Evolutionary conservation across 495 filamentous ascomycete species (phyloP), one percentile per base, ranked within the genome.

Genomic region (Wilcoxina mikolae): DNA sequence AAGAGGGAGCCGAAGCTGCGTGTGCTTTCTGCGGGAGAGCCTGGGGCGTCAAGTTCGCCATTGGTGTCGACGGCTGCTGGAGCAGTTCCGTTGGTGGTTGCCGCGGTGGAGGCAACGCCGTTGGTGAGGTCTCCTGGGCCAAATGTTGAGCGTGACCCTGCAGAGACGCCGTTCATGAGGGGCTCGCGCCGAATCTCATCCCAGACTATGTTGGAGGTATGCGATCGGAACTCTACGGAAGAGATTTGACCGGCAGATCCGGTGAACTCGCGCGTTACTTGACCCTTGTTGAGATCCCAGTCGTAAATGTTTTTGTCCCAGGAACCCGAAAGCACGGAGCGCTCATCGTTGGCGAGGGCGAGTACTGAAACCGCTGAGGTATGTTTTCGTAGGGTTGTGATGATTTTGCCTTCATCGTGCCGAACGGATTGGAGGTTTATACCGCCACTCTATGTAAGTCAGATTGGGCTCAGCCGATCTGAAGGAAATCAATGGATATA

Each of bases 381-480:
- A 62, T 99, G 91, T 53, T 85, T 79, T 47, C 82, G 79, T 28
- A 99, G 73, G 20, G 78, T 81, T 25, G 78, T 73, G 43, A 99
- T 86, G 53, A 83, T 78, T 65, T 85, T 94, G 4, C 93, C 91
- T 68, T 95, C 93, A 48, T 95, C 84, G 66, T 96, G 90, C 2
- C 91, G 80, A n/a, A 95, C 82, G 31, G 87, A 87, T 62, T 95
- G 87, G 29, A 99, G 71, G 64, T 94, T 93, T 66, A 99, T 96
- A 17, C 79, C 82, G 7, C 91, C 91, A 35, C 82, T 88, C 63
- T 66, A 33, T 35, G 31, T 23, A 18, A 11, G 47, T 18, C 20
- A 25, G 24, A 18, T 17, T 26, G 39, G 54, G 39, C 15, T 25
- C 5, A 17, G 25, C 15, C 18, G 9, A 39, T 38, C 44, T 15